Conservation (phyloP, 2,329 filamentous ascomycete genomes). For the Nemania sp. region DNA sequence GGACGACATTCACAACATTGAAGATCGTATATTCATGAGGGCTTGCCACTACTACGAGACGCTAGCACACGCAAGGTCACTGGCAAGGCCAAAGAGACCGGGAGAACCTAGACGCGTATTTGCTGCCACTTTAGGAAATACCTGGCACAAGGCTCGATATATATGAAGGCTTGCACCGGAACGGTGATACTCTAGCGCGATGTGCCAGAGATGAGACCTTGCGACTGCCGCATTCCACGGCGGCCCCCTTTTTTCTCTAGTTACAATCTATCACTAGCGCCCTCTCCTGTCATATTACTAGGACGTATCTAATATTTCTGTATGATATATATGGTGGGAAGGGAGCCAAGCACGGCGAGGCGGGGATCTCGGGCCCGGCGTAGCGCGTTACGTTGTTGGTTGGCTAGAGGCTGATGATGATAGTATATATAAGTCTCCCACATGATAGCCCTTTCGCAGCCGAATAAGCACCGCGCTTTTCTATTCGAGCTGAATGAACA, state of each 20-base stretch:
- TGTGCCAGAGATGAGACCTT: background rate
- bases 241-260: background rate
- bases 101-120: conserved; percentile 1
- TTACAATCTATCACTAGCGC: conserved; percentile 8
- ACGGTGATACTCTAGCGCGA: background rate
- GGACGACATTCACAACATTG: background rate
- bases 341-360: background rate
- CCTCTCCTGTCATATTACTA: conserved; percentile 10
- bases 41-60: background rate
- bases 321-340: conserved; percentile 21
- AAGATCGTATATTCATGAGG: conserved; percentile 7
- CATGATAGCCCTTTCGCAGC: background rate
- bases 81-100: background rate
- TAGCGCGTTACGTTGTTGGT: background rate
- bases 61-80: no score
- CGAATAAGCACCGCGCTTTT: background rate
- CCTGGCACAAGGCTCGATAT: background rate
- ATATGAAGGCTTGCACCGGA: background rate
- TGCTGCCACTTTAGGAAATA: conserved; percentile 7
- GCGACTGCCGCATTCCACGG: background rate
- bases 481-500: background rate
- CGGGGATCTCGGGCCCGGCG: background rate
- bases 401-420: background rate
- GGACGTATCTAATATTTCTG: conserved; percentile 18
- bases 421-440: background rate